Evolutionary conservation across 1,284 basidiomycete species (phyloP).

Genomic region (Ceratobasidium sp.): DNA sequence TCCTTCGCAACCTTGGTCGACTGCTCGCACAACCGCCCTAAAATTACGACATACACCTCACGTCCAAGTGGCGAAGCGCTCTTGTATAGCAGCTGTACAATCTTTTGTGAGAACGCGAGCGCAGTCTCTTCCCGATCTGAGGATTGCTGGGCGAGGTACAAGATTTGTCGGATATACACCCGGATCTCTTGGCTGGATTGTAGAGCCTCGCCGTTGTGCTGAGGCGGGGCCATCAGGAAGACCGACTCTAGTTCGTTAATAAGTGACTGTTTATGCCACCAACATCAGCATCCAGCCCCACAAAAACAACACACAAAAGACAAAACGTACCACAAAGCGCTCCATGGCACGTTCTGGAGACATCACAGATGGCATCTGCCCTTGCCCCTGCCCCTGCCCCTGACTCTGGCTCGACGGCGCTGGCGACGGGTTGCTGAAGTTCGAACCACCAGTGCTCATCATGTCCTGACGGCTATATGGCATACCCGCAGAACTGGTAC

Average conservation of each 20-base stretch:
- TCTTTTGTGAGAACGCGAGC: conserved; percentile 92
- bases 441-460: conserved; percentile 58
- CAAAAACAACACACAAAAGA: conserved; percentile 11
- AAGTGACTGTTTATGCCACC: conserved; percentile 60
- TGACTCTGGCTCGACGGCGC: conserved; percentile 49
- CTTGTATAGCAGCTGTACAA: conserved; percentile 90
- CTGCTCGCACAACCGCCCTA: conserved; percentile 89
- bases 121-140: conserved; percentile 86
- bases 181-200: conserved; percentile 89
- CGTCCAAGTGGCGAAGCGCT: conserved; percentile 82
- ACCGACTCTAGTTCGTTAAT: conserved; percentile 84
- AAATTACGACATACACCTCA: conserved; percentile 88
- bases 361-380: not conserved
- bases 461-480: conserved; percentile 33
- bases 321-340: conserved; percentile 69
- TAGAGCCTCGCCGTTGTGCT: conserved; percentile 70
- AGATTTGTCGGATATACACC: conserved; percentile 81
- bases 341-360: conserved; percentile 70
- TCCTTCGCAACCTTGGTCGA: conserved; percentile 96
- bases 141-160: conserved; percentile 81
- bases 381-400: conserved; percentile 16
- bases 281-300: not conserved
- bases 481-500: conserved; percentile 18
- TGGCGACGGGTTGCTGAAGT: conserved; percentile 60
- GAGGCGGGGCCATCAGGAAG: conserved; percentile 64